Conservation (phyloP, 495 filamentous ascomycete genomes). For the Schizothecium vesticola region DNA sequence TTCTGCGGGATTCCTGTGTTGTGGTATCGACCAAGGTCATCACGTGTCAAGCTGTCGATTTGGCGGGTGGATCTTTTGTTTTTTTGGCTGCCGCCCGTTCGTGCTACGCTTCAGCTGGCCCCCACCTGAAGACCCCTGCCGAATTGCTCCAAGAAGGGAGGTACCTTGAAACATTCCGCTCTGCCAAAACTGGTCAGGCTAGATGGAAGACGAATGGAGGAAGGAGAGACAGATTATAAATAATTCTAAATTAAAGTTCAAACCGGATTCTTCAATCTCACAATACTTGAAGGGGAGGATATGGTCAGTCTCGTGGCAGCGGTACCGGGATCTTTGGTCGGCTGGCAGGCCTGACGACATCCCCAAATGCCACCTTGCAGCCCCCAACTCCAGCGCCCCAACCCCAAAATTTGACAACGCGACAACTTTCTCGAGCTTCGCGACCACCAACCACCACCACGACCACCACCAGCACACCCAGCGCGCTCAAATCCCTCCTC, state of each 20-base stretch:
- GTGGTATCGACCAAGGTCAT: background rate
- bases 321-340: background rate
- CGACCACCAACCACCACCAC: background rate
- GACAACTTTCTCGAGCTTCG: background rate
- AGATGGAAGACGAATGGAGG: background rate
- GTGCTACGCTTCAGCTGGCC: background rate
- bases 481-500: background rate
- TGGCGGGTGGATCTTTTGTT: background rate
- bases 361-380: conserved; percentile 12
- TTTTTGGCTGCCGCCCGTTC: background rate
- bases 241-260: too few relatives aligned
- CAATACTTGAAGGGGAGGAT: too few relatives aligned
- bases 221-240: too few relatives aligned
- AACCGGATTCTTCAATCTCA: too few relatives aligned
- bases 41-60: background rate
- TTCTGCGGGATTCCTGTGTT: background rate
- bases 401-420: background rate
- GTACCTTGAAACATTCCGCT: background rate
- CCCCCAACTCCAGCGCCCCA: background rate
- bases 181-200: background rate
- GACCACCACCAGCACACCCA: background rate
- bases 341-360: conserved; percentile 13
- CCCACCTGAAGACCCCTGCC: background rate
- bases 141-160: background rate
- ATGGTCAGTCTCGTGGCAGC: accelerated